Percentiles rank a stretch among this genome's conserved stretches.
Conservation (phyloP, 805 yeast species). For the Yamadazyma ubonensis region DNA sequence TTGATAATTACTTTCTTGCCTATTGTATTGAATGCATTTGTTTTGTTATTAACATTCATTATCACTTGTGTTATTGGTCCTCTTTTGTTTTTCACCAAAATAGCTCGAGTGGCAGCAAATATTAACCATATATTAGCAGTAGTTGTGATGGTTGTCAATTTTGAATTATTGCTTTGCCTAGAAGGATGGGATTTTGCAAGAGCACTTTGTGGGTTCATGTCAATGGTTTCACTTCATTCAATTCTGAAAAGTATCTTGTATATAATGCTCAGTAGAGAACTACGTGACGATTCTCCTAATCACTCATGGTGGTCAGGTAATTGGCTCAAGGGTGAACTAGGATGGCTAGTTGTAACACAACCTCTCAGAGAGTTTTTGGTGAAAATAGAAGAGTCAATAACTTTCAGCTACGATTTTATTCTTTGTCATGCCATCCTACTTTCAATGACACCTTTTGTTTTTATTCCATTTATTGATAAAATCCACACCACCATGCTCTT, state of each 20-base stretch:
- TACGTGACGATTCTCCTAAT: conserved; percentile 39
- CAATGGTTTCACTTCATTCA: conserved; percentile 38
- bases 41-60: conserved; percentile 31
- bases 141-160: conserved; percentile 28
- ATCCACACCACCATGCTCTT: conserved; percentile 50
- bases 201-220: conserved; percentile 38
- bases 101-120: conserved; percentile 40
- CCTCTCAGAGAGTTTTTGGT: conserved; percentile 47
- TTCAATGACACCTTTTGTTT: conserved; percentile 37
- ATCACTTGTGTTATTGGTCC: conserved; percentile 41
- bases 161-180: conserved; percentile 38
- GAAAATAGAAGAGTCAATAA: conserved; percentile 44
- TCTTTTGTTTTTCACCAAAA: conserved; percentile 30
- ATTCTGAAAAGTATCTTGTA: conserved; percentile 27
- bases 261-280: conserved; percentile 42
- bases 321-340: conserved; percentile 43
- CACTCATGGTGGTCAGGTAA: conserved; percentile 56
- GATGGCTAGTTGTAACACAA: conserved; percentile 39
- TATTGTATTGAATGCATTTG: conserved; percentile 35
- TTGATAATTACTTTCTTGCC: conserved; percentile 53
- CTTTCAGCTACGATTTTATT: conserved; percentile 48
- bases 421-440: conserved; percentile 44
- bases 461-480: conserved; percentile 48
- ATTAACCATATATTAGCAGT: conserved; percentile 38
- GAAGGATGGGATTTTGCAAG: conserved; percentile 45